These are phyloP conservation scores for Oryza meyeriana DNA, from an alignment of 176 grass and related monocot genomes.

Conservation along the genomic window DNA sequence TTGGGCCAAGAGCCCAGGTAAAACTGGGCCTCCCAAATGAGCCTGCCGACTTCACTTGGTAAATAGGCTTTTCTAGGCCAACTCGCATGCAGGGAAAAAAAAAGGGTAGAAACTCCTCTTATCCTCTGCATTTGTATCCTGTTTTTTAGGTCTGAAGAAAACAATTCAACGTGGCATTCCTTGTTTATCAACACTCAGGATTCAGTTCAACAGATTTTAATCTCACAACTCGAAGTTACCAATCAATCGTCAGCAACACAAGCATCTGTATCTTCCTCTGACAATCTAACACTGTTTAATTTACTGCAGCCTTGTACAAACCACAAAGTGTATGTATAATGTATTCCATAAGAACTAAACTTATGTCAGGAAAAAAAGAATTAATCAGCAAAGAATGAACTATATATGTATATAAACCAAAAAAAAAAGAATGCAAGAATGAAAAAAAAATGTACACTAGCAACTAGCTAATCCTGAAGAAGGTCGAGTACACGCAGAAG, in stretches of 20 bases:
- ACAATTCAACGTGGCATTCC: no score
- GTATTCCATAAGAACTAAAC: background rate
- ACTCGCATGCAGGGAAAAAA: background rate
- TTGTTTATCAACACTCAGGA: no score
- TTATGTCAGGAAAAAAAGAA: slow-evolving; percentile 5
- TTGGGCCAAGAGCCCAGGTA: no score
- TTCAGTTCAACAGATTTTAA: no score
- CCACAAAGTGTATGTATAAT: background rate
- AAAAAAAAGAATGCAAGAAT: slow-evolving; percentile 27
- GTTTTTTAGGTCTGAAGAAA: no score
- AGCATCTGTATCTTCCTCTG: background rate
- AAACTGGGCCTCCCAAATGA: no score
- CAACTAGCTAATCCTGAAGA: slow-evolving; percentile 45
- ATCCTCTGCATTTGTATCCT: no score
- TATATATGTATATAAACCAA: slow-evolving; percentile 15
- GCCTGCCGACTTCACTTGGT: background rate
- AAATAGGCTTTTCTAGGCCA: background rate
- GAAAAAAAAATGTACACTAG: background rate
- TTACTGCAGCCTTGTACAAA: background rate
- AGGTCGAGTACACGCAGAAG: slow-evolving; percentile 51
- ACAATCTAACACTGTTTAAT: no score
- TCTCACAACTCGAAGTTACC: no score
- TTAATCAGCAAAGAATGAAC: slow-evolving; percentile 28
- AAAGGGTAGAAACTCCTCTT: background rate
- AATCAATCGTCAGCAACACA: no score